Percentiles rank a stretch among this genome's conserved stretches.
Evolutionary conservation across 1,284 basidiomycete genomes (phyloP).

Genomic region (Blastosporella zonata): DNA sequence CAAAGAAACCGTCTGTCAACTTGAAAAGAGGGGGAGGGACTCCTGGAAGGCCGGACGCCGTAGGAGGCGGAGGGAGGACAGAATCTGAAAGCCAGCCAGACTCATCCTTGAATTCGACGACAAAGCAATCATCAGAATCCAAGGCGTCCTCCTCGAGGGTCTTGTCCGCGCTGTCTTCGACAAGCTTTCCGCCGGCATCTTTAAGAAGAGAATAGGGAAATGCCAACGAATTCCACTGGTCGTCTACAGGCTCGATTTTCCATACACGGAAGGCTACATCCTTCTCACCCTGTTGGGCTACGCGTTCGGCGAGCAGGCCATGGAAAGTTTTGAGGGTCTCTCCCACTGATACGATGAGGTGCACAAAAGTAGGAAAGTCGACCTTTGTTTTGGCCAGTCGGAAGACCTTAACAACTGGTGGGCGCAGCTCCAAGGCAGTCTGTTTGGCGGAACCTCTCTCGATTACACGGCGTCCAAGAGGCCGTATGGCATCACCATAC

Average conservation of each 20-base stretch:
- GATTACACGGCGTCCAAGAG: constrained; percentile 69
- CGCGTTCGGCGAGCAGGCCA: constrained; percentile 34
- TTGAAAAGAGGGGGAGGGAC: constrained; percentile 49
- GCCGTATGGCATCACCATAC: constrained; percentile 62
- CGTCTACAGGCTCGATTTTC: constrained; percentile 41
- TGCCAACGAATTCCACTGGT: constrained; percentile 36
- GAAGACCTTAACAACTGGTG: constrained; percentile 67
- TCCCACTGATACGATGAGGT: constrained; percentile 48
- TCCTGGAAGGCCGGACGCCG: constrained; percentile 12
- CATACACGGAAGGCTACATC: constrained; percentile 54
- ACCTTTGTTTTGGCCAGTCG: constrained; percentile 33
- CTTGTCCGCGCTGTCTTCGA: constrained; percentile 33
- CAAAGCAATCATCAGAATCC: constrained; percentile 58
- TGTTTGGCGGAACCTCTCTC: constrained; percentile 51
- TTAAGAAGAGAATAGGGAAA: constrained; percentile 39
- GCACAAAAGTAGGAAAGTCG: constrained; percentile 25
- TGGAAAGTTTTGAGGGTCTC: constrained; percentile 45
- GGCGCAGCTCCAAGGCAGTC: constrained; percentile 74
- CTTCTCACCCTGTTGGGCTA: constrained; percentile 29
- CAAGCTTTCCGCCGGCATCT: constrained; percentile 32
- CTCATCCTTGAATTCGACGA: constrained; percentile 57
- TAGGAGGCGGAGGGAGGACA: constrained; percentile 16
- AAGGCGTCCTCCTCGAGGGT: constrained; percentile 60
- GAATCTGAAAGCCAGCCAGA: constrained; percentile 50
- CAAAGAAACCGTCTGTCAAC: constrained; percentile 58